Evolutionary conservation across 2,329 filamentous ascomycete species (phyloP), one percentile per base, ranked within the genome.

Genomic region (Colletotrichum caudatum): DNA sequence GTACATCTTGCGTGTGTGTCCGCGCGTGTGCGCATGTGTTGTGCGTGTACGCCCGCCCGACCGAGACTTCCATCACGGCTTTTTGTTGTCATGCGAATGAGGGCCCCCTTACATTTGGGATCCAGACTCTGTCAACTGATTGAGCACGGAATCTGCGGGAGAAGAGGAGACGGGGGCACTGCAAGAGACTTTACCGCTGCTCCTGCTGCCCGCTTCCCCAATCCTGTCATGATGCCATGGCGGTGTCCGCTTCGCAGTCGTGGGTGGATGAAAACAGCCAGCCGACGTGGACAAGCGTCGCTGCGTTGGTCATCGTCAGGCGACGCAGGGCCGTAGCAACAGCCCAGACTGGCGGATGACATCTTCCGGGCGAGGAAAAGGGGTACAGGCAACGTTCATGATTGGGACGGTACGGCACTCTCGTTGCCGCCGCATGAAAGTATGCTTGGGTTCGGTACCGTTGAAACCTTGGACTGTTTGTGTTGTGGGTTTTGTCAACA

Each of bases 221-320:
- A 35, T 54, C 58, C 46, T 54, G 37, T 48, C 50, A 60, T 64
- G 53, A 69, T 71, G 58, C 39, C 54, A 71, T 59, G 68, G 64
- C 58, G 68, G 68, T 71, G 68, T 71, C 64, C 68, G 68, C 68
- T 68, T 60, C 46, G 37, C 59, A 23, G 44, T n/a, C 46, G 53
- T 56, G 46, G 64, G 44, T 69, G 69, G 69, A 69, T 20, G 69
- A 69, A 64, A 69, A 64, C 69, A 60, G 65, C 53, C 46, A 60
- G 61, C 16, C 69, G 65, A 69, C 69, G 69, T 69, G 69, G 69
- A 64, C 51, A 58, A 46, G 39, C 53, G 65, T 69, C 65, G 65
- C 69, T 71, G 69, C 65, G 64, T 41, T 37, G 69, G 65, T 71
- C 65, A 71, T 37, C 59, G 46, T 71, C 59, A 64, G 57, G 54